phyloP scores from a whole-genome alignment of 2,329 filamentous ascomycete species.

The Xylariomycetidae sp. region DNA sequence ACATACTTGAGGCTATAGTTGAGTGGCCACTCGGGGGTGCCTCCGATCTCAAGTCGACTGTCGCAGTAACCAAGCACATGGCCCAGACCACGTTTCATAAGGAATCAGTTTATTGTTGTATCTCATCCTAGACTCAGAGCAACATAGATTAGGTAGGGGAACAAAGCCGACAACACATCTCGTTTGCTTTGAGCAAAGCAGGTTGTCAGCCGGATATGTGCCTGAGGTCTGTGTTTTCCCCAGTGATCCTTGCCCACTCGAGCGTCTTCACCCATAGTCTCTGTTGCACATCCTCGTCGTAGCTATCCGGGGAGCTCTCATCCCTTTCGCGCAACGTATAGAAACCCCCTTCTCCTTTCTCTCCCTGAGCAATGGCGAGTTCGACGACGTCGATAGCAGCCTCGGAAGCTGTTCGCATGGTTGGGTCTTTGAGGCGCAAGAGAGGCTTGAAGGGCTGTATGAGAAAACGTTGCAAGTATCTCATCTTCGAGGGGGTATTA shows the following conservation, averaged over 20 bases:
- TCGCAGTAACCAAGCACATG: too few relatives aligned
- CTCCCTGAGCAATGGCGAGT: conserved; percentile 14
- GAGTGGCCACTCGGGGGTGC: too few relatives aligned
- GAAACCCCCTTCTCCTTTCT: conserved; percentile 29
- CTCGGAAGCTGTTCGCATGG: conserved; percentile 21
- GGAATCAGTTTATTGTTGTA: too few relatives aligned
- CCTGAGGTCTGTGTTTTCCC: too few relatives aligned
- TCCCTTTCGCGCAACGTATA: conserved; percentile 22
- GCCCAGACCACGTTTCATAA: too few relatives aligned
- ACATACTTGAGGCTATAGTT: too few relatives aligned
- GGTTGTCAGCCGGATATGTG: too few relatives aligned
- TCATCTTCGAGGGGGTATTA: conserved; percentile 26
- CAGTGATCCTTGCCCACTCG: conserved; percentile 21
- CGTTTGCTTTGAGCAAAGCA: too few relatives aligned
- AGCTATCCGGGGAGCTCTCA: conserved; percentile 26
- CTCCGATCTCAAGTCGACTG: too few relatives aligned
- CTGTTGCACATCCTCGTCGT: conserved; percentile 23
- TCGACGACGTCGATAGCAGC: conserved; percentile 19
- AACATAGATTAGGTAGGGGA: too few relatives aligned
- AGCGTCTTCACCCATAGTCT: conserved; percentile 27
- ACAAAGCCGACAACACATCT: too few relatives aligned
- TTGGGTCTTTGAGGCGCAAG: conserved; percentile 25
- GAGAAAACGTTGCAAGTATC: conserved; percentile 20
- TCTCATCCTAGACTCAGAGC: too few relatives aligned
- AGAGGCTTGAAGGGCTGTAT: conserved; percentile 20